phyloP scores from a whole-genome alignment of 2,329 filamentous ascomycete species.

The Xylaria polymorpha region DNA sequence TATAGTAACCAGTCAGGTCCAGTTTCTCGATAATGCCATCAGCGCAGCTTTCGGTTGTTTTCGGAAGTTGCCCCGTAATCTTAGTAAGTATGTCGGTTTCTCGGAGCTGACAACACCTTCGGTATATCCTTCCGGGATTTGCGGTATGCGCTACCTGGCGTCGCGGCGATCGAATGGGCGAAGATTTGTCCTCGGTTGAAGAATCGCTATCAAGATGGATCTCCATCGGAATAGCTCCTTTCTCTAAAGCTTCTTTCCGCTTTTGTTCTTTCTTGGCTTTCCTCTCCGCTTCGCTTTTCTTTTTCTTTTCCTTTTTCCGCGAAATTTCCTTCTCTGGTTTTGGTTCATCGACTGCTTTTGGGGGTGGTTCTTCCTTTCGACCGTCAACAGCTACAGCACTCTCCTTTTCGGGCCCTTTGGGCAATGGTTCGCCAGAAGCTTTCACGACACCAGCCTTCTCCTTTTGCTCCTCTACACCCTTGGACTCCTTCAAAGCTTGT shows the following conservation, averaged over 20 bases:
- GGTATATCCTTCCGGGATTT: conserved; percentile 91
- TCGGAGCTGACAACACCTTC: conserved; percentile 91
- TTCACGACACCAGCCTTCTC: conserved; percentile 59
- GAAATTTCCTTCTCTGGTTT: conserved; percentile 59
- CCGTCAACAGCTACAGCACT: conserved; percentile 43
- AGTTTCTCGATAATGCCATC: conserved; percentile 84
- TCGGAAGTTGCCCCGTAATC: conserved; percentile 87
- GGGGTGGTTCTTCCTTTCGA: conserved; percentile 46
- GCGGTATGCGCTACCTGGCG: conserved; percentile 81
- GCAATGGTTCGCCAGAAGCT: conserved; percentile 54
- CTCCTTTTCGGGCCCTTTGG: conserved; percentile 56
- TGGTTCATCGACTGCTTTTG: conserved; percentile 49
- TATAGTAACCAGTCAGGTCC: conserved; percentile 84
- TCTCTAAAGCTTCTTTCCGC: conserved; percentile 84
- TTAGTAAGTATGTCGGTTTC: conserved; percentile 93
- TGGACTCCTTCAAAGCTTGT: conserved; percentile 75
- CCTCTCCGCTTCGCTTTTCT: conserved; percentile 90
- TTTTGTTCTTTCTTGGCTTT: conserved; percentile 94
- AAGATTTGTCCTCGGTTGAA: conserved; percentile 53
- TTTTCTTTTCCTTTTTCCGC: conserved; percentile 95
- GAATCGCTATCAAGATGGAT: conserved; percentile 77
- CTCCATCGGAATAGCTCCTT: conserved; percentile 87
- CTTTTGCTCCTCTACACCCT: conserved; percentile 69
- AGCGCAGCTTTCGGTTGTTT: conserved; percentile 72
- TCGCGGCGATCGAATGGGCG: conserved; percentile 54